Evolutionary conservation across 108 stramenopile genomes (phyloP).

Genomic region (Cafeteria roenbergensis): DNA sequence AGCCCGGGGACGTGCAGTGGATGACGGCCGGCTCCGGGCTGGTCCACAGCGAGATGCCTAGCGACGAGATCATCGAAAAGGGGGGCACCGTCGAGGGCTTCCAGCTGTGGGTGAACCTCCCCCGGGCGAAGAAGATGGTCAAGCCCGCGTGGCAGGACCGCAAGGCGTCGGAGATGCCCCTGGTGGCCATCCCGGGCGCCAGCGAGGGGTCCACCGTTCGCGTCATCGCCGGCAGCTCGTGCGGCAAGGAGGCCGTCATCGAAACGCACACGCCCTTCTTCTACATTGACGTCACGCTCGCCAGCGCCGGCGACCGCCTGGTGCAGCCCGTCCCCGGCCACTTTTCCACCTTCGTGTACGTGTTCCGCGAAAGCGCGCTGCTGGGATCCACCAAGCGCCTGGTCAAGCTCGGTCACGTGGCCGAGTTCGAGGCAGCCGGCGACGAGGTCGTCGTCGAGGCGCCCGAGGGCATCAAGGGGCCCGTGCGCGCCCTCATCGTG

Average conservation of each 20-base stretch:
- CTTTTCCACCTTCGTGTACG: conserved; percentile 25
- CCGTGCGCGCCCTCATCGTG: conserved; percentile 11
- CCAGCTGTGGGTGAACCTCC: conserved; percentile 68
- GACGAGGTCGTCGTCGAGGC: conserved; percentile 33
- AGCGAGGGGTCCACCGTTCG: conserved; percentile 24
- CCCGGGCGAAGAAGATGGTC: conserved; percentile 63
- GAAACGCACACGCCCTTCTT: conserved; percentile 62
- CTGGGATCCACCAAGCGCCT: conserved; percentile 38
- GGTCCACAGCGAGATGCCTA: conserved; percentile 71
- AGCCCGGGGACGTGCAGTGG: conserved; percentile 67
- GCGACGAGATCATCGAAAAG: conserved; percentile 39
- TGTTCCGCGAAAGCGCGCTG: background rate
- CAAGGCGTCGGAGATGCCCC: conserved; percentile 48
- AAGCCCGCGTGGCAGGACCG: conserved; percentile 63
- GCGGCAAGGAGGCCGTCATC: conserved; percentile 47
- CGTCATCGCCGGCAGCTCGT: conserved; percentile 60
- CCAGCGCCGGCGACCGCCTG: too few relatives aligned
- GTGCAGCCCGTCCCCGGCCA: conserved; percentile 43
- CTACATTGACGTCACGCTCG: conserved; percentile 60
- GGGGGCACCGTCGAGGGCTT: conserved; percentile 40
- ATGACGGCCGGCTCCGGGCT: conserved; percentile 84
- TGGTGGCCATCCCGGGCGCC: conserved; percentile 32
- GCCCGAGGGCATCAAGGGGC: conserved; percentile 18
- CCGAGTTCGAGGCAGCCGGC: conserved; percentile 41
- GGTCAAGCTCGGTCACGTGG: conserved; percentile 53